A percentile compares a stretch with the other conserved stretches of the same genome.
Evolutionary conservation across 768 basidiomycete genomes (phyloP).

Genomic region (Calocybe indica): DNA sequence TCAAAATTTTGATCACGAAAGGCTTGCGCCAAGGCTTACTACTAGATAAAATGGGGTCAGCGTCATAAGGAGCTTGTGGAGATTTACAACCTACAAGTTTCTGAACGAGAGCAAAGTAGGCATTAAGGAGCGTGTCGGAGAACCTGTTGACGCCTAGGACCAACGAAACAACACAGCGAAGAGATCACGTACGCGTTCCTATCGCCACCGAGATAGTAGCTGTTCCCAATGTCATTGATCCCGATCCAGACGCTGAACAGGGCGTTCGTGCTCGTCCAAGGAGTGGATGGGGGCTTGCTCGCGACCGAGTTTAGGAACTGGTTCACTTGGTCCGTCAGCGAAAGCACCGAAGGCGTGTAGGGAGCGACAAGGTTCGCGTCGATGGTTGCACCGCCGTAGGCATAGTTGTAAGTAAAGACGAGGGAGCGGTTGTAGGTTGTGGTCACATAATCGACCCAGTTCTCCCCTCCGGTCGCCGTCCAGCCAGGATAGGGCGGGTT

Average conservation of each 20-base stretch:
- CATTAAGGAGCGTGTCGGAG: constrained; percentile 39
- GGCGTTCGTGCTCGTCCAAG: constrained; percentile 52
- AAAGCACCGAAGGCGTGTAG: constrained; percentile 43
- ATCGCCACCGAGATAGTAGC: constrained; percentile 39
- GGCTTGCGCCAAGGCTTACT: neutral
- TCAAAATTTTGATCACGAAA: neutral
- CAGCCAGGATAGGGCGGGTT: constrained; percentile 51
- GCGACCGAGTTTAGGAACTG: constrained; percentile 44
- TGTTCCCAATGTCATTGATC: constrained; percentile 64
- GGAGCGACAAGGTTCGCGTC: constrained; percentile 51
- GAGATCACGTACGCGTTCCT: constrained; percentile 36
- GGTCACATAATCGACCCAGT: constrained; percentile 56
- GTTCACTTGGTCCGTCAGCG: constrained; percentile 56
- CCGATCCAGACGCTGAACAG: constrained; percentile 70
- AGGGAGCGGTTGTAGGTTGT: constrained; percentile 46
- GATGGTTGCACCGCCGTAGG: constrained; percentile 63
- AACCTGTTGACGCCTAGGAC: constrained; percentile 26
- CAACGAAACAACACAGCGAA: neutral
- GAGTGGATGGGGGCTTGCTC: constrained; percentile 40
- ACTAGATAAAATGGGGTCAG: no score
- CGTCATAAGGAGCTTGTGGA: no score
- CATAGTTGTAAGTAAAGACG: constrained; percentile 58
- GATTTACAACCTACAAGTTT: constrained; percentile 31
- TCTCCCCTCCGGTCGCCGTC: constrained; percentile 48
- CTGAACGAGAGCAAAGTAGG: constrained; percentile 45